phyloP scores from a whole-genome alignment of 108 stramenopile genomes.

The Fragilariopsis cylindrus region DNA sequence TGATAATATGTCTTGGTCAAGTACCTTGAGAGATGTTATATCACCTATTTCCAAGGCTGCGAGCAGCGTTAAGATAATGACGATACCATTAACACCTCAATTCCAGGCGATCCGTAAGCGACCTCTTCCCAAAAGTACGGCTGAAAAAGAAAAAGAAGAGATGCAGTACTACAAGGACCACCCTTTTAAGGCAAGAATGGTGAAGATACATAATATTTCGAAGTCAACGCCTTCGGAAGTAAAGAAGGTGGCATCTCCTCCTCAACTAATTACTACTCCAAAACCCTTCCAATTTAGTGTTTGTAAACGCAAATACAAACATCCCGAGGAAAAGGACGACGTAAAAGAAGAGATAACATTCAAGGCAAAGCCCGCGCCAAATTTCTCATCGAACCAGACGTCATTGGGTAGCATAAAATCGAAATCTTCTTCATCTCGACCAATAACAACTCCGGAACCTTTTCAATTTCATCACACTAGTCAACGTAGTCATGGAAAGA shows the following conservation, averaged over 20 bases:
- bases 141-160: conserved; percentile 41
- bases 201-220: conserved; percentile 1
- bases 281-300: conserved; percentile 27
- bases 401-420: not conserved
- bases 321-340: not conserved
- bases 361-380: conserved; percentile 34
- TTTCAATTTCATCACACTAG: conserved; percentile 25
- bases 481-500: not conserved
- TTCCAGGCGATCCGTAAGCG: conserved; percentile 39
- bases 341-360: not conserved
- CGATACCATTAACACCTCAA: conserved; percentile 44
- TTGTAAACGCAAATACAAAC: not conserved
- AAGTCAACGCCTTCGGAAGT: conserved; percentile 2
- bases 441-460: conserved; percentile 31
- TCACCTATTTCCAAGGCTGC: conserved; percentile 22
- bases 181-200: conserved; percentile 45
- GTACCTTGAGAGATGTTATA: conserved; percentile 13
- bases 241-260: not conserved
- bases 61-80: conserved; percentile 18
- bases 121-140: conserved; percentile 41
- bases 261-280: conserved; percentile 24
- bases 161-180: conserved; percentile 48
- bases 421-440: not conserved
- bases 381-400: conserved; percentile 4
- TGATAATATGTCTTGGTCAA: conserved; percentile 21